Evolutionary conservation across 106 monocot species (phyloP), one percentile per base, ranked within the genome.

Genomic region (Dioscorea dumetorum): DNA sequence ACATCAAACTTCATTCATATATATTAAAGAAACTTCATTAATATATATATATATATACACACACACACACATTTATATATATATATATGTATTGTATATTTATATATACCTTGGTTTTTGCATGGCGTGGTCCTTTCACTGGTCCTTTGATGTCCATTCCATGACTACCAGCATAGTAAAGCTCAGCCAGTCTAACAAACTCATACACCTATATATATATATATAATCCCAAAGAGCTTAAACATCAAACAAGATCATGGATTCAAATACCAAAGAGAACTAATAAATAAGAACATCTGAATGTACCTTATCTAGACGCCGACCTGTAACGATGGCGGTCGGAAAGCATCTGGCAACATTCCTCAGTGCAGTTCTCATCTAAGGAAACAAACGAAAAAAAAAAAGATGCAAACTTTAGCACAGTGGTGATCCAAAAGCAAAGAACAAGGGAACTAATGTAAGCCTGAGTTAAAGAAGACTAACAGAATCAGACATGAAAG

Each of bases 81-180:
- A 3, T 28, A 28, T 50, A 56, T 18, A 60, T 22, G 20, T 53
- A 21, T 32, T 28, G 28, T 24, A 7, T 41, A 9, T 20, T n/a
- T n/a, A 31, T 4, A 23, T 48, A 8, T 51, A 68, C 77, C 57
- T 69, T 53, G 2, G 72, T 48, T 64, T 67, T 70, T 20, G 58
- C 60, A 64, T 72, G 48, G 59, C 62, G 67, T 33, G 75, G 48
- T 33, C 28, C 35, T 33, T 71, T 76, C 59, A 67, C 72, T 51
- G 90, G 90, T 0, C 81, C 91, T 84, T 79, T 73, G 33, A 91
- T 91, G 79, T 91, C 91, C 91, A 91, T 87, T 4, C 91, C 91
- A 70, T 91, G 91, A 76, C 91, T 91, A 1, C 91, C 91, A 1
- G 91, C 91, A 54, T 91, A 91, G 79, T 87, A 91, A 53, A 91